A percentile compares a stretch with the other conserved stretches of the same genome.
Conservation (phyloP, 2,329 filamentous ascomycete genomes). For the Ilyonectria destructans region DNA sequence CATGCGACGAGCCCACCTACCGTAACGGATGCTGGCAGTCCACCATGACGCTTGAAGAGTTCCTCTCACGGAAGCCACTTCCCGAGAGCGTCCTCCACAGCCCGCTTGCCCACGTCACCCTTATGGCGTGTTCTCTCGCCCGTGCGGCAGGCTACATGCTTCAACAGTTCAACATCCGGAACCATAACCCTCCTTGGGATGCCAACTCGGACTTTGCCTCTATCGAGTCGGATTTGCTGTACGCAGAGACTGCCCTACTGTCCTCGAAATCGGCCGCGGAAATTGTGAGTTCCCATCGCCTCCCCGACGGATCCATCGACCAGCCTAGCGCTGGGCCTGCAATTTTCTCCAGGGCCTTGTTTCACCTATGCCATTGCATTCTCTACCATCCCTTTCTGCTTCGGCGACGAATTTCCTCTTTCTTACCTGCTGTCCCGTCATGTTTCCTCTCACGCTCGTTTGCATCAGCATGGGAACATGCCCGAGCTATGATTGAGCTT, state of each 20-base stretch:
- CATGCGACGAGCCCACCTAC: constrained; percentile 6
- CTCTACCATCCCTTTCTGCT: not conserved
- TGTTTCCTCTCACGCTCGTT: not conserved
- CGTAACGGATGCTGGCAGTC: constrained; percentile 1
- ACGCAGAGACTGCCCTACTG: constrained; percentile 2
- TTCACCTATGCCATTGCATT: constrained; percentile 23
- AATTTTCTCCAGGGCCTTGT: constrained; percentile 32
- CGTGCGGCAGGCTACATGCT: constrained; percentile 24
- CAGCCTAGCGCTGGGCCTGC: constrained; percentile 15
- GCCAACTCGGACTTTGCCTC: constrained; percentile 33
- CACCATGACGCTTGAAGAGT: constrained; percentile 17
- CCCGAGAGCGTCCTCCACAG: not conserved
- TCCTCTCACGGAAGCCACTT: constrained; percentile 21
- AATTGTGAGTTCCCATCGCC: constrained; percentile 10
- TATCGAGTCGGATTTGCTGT: constrained; percentile 30
- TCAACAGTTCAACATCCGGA: constrained; percentile 6
- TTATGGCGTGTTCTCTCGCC: constrained; percentile 23
- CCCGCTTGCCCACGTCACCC: constrained; percentile 14
- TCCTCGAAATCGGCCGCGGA: constrained; percentile 5
- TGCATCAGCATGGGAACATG: not conserved
- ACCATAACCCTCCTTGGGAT: constrained; percentile 28
- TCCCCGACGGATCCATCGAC: constrained; percentile 16
- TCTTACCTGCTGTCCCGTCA: not conserved
- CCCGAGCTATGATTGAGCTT: not conserved
- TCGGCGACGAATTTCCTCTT: not conserved